Evolutionary conservation across 345 rosid species (phyloP).

Genomic region (Cardamine resedifolia): DNA sequence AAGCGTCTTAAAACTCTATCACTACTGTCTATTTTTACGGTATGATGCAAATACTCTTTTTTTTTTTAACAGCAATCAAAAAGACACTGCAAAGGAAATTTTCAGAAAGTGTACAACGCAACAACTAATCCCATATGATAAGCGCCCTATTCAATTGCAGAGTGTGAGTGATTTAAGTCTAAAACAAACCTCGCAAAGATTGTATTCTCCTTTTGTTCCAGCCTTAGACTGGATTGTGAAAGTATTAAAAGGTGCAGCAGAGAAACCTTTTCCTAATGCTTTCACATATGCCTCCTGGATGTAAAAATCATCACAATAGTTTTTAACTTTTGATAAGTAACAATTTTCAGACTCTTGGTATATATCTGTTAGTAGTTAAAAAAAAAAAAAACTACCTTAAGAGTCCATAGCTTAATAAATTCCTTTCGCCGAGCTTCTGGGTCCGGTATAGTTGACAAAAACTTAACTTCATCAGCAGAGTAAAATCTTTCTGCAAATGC

Average conservation of each 20-base stretch:
- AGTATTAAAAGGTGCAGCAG: constrained; percentile 76
- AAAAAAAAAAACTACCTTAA: constrained; percentile 54
- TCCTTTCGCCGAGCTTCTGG: constrained; percentile 58
- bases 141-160: neutral
- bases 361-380: neutral
- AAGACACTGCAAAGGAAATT: neutral
- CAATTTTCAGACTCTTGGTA: neutral
- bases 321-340: neutral
- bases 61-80: neutral
- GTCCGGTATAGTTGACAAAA: constrained; percentile 58
- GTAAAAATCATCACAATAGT: constrained; percentile 15
- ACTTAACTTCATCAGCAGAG: constrained; percentile 53
- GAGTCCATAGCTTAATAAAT: constrained; percentile 85
- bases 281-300: constrained; percentile 85
- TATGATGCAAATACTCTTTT: neutral
- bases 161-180: neutral
- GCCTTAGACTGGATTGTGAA: constrained; percentile 51
- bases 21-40: neutral
- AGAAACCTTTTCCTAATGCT: constrained; percentile 81
- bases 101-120: neutral
- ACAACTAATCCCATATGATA: neutral
- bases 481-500: constrained; percentile 67
- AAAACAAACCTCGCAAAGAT: constrained; percentile 45
- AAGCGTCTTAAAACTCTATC: neutral
- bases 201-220: constrained; percentile 24